Evolutionary conservation across 2,329 filamentous ascomycete species (phyloP), one percentile per base, ranked within the genome.

Genomic region (Helotiales sp.): DNA sequence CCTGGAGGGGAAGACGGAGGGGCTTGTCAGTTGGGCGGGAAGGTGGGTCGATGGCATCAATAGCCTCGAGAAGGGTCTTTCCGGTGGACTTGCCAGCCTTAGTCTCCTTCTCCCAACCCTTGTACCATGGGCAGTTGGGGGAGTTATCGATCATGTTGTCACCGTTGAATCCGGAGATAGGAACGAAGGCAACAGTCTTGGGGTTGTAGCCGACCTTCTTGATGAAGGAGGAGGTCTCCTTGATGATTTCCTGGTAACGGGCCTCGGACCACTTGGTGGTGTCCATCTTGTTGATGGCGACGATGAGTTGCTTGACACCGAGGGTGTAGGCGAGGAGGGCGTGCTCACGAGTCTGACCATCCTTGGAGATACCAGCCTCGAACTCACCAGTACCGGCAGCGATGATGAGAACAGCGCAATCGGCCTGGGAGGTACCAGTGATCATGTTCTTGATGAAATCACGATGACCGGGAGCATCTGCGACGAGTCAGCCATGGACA

Each of bases 381-480:
- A 99, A 99, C 88, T 99, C 95, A 97, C 95, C 95, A 91, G 92
- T 96, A 86, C 95, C 95, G 76, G 95, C 92, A 74, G 93, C 95
- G 82, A 99, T 99, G 84, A 99, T 98, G 86, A 99, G 93, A 80
- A 99, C 91, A 76, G 95, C 95, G 84, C 95, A 98, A 78, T 99
- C 95, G 74, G 95, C 95, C 90, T 98, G 95, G 81, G 95, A 99
- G 77, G 95, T 98, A 93, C 95, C 95, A 89, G 95, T 98, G 81
- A 99, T 99, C 95, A 99, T 99, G 93, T 98, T 99, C 93, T 99
- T 99, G 91, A 99, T 98, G 88, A 98, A 99, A 79, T 99, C 95
- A 95, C 95, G 93, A 84, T 99, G 95, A 83, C 95, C 95, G 76
- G 95, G 95, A 80, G 95, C 95, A 77, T 99, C 91, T 89, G 50